A percentile compares a stretch with the other conserved stretches of the same genome.
Conservation (phyloP, 495 filamentous ascomycete species). For the Daldinia caldariorum region DNA sequence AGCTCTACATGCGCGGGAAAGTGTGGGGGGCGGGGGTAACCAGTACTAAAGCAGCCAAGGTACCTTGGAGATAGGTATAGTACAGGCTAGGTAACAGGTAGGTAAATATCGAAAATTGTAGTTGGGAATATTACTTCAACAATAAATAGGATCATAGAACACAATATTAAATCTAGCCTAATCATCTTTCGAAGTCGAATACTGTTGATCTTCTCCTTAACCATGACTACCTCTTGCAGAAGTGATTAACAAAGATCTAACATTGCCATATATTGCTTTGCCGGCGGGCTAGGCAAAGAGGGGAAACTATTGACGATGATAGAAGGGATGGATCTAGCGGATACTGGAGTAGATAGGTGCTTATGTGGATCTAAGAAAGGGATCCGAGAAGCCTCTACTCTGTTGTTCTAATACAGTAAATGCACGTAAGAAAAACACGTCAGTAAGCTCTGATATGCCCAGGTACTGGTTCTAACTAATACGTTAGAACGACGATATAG, state of each 20-base stretch:
- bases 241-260: constrained; percentile 31
- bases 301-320: constrained; percentile 25
- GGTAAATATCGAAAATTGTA: too few species aligned
- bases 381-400: constrained; percentile 17
- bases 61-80: too few species aligned
- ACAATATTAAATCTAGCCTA: constrained; percentile 33
- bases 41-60: constrained; percentile 7
- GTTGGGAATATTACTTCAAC: too few species aligned
- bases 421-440: constrained; percentile 11
- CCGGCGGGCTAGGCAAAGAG: constrained; percentile 41
- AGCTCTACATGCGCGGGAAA: constrained; percentile 32
- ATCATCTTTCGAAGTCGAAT: constrained; percentile 37
- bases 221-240: constrained; percentile 12
- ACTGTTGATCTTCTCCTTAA: constrained; percentile 38
- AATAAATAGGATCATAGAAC: too few species aligned
- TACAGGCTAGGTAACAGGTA: too few species aligned
- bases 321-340: constrained; percentile 23
- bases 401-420: constrained; percentile 8
- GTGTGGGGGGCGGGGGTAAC: constrained; percentile 46
- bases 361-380: constrained; percentile 29
- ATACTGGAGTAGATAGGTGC: constrained; percentile 1
- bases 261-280: constrained; percentile 28
- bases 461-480: too few species aligned
- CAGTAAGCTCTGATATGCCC: too few species aligned
- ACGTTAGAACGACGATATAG: too few species aligned